Evolutionary conservation across 805 yeast species (phyloP).

Genomic region (Metschnikowia shivogae): DNA sequence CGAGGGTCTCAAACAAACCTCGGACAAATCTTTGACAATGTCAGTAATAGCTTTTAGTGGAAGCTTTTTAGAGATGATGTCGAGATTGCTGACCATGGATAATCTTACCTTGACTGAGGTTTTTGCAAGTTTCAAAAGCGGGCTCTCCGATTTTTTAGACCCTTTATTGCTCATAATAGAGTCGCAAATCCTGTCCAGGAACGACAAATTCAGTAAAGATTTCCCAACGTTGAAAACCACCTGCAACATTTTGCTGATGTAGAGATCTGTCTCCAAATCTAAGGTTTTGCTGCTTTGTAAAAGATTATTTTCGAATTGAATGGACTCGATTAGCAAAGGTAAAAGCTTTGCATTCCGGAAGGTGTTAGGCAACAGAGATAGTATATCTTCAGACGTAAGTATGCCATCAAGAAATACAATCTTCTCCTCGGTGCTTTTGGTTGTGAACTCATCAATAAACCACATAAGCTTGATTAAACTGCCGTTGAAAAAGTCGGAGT

Average conservation of each 20-base stretch:
- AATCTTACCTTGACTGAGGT: slow-evolving; percentile 32
- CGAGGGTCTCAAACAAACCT: slow-evolving; percentile 25
- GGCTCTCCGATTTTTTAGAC: slow-evolving; percentile 19
- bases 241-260: slow-evolving; percentile 46
- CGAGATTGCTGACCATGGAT: slow-evolving; percentile 42
- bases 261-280: slow-evolving; percentile 30
- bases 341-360: slow-evolving; percentile 65
- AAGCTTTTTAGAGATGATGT: slow-evolving; percentile 45
- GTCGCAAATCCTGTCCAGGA: slow-evolving; percentile 65
- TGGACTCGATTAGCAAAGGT: slow-evolving; percentile 57
- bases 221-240: slow-evolving; percentile 62
- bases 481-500: slow-evolving; percentile 73
- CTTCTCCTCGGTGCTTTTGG: slow-evolving; percentile 66
- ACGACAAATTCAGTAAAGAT: slow-evolving; percentile 69
- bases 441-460: slow-evolving; percentile 77
- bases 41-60: slow-evolving; percentile 49
- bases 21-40: slow-evolving; percentile 42
- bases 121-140: slow-evolving; percentile 25
- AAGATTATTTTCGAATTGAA: slow-evolving; percentile 37
- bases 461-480: slow-evolving; percentile 76
- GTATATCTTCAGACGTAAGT: slow-evolving; percentile 24
- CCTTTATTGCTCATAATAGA: slow-evolving; percentile 27
- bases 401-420: slow-evolving; percentile 65
- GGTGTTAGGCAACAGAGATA: slow-evolving; percentile 37
- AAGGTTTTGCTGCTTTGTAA: slow-evolving; percentile 14